These are phyloP conservation scores for Kregervanrija pseudodelftensis DNA, from an alignment of 805 yeast species.

Conservation along the genomic window DNA sequence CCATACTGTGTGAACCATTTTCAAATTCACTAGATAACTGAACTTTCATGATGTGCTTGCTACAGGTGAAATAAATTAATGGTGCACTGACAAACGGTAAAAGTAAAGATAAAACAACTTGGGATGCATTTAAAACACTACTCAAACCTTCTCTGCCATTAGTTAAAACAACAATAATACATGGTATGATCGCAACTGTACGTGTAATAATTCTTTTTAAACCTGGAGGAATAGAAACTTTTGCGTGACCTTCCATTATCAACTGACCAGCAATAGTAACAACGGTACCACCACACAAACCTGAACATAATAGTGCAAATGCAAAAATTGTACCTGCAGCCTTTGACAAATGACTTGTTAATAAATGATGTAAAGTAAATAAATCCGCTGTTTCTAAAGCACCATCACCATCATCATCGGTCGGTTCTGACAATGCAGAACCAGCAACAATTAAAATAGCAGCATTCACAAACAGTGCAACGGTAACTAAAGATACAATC, in stretches of 20 bases:
- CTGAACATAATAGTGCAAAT: slow-evolving; percentile 77
- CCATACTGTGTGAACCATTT: slow-evolving; percentile 1
- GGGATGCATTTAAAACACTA: slow-evolving; percentile 68
- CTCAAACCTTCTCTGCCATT: slow-evolving; percentile 81
- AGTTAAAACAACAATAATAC: slow-evolving; percentile 62
- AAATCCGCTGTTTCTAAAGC: slow-evolving; percentile 75
- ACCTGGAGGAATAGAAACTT: slow-evolving; percentile 79
- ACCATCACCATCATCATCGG: slow-evolving; percentile 40
- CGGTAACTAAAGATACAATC: slow-evolving; percentile 72
- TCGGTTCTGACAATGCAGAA: slow-evolving; percentile 53
- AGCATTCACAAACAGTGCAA: slow-evolving; percentile 88
- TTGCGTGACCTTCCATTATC: slow-evolving; percentile 84
- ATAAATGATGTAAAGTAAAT: slow-evolving; percentile 68
- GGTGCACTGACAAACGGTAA: slow-evolving; percentile 89
- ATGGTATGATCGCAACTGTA: slow-evolving; percentile 78
- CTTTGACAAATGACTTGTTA: slow-evolving; percentile 64
- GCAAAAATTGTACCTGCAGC: slow-evolving; percentile 89
- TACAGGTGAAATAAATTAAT: slow-evolving; percentile 71
- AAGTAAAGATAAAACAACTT: slow-evolving; percentile 73
- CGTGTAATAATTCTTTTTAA: slow-evolving; percentile 73
- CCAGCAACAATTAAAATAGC: slow-evolving; percentile 91
- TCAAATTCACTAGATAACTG: slow-evolving; percentile 8
- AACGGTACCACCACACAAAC: slow-evolving; percentile 93
- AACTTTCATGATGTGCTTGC: slow-evolving; percentile 35
- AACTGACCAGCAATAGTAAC: slow-evolving; percentile 92